A percentile compares a stretch with the other conserved stretches of the same genome.
phyloP scores from a whole-genome alignment of 345 rosid species.

The Ceriops tagal region DNA sequence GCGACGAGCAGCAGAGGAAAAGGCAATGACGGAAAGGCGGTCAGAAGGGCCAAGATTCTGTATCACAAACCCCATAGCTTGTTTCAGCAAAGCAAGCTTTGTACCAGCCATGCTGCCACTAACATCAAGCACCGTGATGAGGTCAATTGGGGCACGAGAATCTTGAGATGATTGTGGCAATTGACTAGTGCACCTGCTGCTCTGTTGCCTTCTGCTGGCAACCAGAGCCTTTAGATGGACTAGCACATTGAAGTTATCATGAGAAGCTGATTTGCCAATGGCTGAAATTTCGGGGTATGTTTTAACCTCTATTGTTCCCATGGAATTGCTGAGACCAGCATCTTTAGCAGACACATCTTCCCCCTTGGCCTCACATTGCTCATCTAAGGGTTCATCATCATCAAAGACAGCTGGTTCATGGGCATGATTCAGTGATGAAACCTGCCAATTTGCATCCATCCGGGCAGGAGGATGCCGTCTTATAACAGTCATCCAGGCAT shows the following conservation, averaged over 20 bases:
- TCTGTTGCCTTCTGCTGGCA: constrained; percentile 4
- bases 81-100: constrained; percentile 38
- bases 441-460: constrained; percentile 10
- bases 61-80: constrained; percentile 40
- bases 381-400: constrained; percentile 24
- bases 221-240: constrained; percentile 26
- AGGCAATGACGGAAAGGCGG: constrained; percentile 37
- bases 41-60: constrained; percentile 36
- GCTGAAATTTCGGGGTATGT: constrained; percentile 27
- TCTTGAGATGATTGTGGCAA: constrained; percentile 5
- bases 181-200: constrained; percentile 15
- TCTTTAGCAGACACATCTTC: not conserved
- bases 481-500: constrained; percentile 23
- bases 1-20: constrained; percentile 37
- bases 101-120: constrained; percentile 44
- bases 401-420: constrained; percentile 20
- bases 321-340: constrained; percentile 16
- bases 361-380: not conserved
- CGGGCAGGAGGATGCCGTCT: constrained; percentile 21
- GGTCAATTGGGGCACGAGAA: constrained; percentile 38
- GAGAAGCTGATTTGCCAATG: constrained; percentile 14
- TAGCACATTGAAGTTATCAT: constrained; percentile 17
- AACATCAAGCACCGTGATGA: constrained; percentile 40
- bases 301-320: constrained; percentile 38
- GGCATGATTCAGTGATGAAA: constrained; percentile 14